Evolutionary conservation across 441 rosid genomes (phyloP).

Genomic region (Breynia disticha): DNA sequence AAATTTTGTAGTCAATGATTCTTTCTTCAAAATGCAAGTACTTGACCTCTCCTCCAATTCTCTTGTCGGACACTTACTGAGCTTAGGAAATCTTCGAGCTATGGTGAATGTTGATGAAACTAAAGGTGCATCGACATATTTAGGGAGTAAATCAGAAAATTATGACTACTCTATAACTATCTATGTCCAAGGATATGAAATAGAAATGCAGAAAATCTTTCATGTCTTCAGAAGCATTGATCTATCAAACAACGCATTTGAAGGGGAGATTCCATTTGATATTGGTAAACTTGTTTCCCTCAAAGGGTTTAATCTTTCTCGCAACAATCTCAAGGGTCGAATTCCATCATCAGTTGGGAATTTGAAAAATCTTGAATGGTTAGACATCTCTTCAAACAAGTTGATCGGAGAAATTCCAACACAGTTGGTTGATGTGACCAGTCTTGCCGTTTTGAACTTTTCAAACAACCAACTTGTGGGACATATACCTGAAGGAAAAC

Average conservation of each 20-base stretch:
- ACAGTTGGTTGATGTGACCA: no score
- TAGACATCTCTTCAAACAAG: no score
- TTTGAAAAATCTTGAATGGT: no score
- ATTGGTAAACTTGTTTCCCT: no score
- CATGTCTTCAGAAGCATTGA: constrained; percentile 14
- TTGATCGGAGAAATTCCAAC: no score
- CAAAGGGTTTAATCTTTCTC: no score
- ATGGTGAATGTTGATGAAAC: background rate
- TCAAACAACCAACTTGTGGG: constrained; percentile 16
- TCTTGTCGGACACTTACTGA: constrained; percentile 1
- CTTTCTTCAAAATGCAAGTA: background rate
- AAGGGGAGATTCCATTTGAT: constrained; percentile 22
- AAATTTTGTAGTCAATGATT: background rate
- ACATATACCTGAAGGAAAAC: constrained; percentile 15
- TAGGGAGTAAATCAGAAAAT: background rate
- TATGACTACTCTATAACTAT: background rate
- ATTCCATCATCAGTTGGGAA: no score
- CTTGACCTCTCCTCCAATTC: background rate
- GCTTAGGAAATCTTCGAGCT: background rate
- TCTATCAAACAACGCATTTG: constrained; percentile 12
- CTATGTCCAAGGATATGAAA: constrained; percentile 1
- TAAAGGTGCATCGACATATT: background rate
- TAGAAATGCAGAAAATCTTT: background rate
- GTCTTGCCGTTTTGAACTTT: constrained; percentile 9
- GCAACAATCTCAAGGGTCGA: no score